Evolutionary conservation across 345 rosid genomes (phyloP).

Genomic region (Dimocarpus longan): DNA sequence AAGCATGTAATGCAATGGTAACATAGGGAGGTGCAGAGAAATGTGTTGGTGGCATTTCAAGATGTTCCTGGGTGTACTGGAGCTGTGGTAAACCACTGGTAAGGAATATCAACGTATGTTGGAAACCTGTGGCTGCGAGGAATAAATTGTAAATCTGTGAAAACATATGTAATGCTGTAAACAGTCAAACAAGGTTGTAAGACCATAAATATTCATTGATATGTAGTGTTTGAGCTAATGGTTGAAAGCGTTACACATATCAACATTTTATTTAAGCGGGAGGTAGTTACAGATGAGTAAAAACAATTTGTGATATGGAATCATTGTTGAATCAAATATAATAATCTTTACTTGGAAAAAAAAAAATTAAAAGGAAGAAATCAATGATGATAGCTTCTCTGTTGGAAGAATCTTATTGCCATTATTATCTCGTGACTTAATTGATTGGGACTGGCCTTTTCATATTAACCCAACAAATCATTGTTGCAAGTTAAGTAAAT

Average conservation of each 20-base stretch:
- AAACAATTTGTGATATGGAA: neutral
- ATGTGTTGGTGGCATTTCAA: neutral
- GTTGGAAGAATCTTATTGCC: slow-evolving; percentile 3
- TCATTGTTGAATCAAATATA: neutral
- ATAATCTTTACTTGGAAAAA: neutral
- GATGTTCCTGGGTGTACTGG: neutral
- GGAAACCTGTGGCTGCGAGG: neutral
- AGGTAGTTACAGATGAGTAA: neutral
- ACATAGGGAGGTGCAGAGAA: neutral
- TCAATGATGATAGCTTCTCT: neutral
- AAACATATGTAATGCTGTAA: neutral
- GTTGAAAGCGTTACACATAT: neutral
- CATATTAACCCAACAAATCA: neutral
- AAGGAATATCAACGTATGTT: neutral
- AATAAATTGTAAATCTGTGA: neutral
- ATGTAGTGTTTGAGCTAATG: neutral
- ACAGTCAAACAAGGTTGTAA: slow-evolving; percentile 3
- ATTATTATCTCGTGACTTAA: neutral
- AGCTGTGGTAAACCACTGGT: neutral
- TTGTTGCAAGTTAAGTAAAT: neutral
- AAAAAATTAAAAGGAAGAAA: no score
- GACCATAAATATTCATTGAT: neutral
- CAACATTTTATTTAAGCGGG: neutral
- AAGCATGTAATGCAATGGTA: neutral
- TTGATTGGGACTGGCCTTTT: neutral